A percentile compares a stretch with the other conserved stretches of the same genome.
These are phyloP conservation scores for Macadamia integrifolia DNA, from an alignment of 164 flowering plant genomes.

Conservation along the genomic window DNA sequence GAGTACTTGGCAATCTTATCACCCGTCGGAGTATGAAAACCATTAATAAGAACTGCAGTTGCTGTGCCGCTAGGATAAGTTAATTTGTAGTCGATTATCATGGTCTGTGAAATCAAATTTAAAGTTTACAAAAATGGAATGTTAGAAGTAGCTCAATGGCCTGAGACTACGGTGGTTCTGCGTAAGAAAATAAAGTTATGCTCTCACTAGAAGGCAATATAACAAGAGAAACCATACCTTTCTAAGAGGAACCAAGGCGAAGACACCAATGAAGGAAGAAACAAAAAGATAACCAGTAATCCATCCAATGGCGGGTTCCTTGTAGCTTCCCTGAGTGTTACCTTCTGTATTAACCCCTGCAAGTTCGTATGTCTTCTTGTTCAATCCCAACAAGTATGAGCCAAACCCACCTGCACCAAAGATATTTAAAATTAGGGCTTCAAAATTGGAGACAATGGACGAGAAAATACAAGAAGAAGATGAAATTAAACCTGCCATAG, in stretches of 20 bases:
- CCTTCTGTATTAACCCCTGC: slow-evolving; percentile 58
- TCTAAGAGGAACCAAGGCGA: slow-evolving; percentile 78
- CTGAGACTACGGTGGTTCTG: no score
- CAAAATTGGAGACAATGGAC: neutral
- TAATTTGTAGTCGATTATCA: no score
- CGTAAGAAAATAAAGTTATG: no score
- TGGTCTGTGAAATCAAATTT: no score
- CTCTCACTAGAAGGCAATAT: no score
- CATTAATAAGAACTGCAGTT: no score
- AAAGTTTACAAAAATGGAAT: no score
- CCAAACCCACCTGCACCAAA: slow-evolving; percentile 77
- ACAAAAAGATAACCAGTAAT: slow-evolving; percentile 64
- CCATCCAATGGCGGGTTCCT: slow-evolving; percentile 82
- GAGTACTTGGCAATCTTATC: no score
- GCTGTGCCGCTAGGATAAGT: no score
- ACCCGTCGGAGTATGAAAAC: no score
- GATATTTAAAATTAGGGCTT: no score
- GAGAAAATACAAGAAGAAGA: neutral
- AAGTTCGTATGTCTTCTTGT: slow-evolving; percentile 61
- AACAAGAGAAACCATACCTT: slow-evolving; percentile 32
- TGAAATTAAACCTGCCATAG: slow-evolving; percentile 59
- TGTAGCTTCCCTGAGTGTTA: slow-evolving; percentile 44
- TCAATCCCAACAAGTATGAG: slow-evolving; percentile 75
- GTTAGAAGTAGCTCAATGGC: no score
- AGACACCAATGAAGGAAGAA: slow-evolving; percentile 79